Evolutionary conservation across 202 grass and related monocot species (phyloP), one percentile per base, ranked within the genome.

Genomic region (Schoenoplectus tabernaemontani): DNA sequence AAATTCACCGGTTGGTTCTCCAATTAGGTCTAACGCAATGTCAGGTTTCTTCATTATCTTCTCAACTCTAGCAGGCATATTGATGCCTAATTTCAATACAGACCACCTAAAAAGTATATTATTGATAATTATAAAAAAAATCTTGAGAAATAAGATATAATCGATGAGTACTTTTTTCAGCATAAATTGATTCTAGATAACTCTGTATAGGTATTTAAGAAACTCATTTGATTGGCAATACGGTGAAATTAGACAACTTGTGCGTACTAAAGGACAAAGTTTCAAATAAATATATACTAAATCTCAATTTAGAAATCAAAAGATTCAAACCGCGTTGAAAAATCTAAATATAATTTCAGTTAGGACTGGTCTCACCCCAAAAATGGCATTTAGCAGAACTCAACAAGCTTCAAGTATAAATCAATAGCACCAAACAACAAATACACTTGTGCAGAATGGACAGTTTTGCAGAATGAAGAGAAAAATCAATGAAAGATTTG

Each of bases 51-150:
- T 85, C 76, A 79, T 83, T 81, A 97, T 85, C 17, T 86, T 84
- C 74, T 97, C 91, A 57, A 97, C 87, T 75, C 94, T 92, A 23
- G 94, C 90, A 12, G 88, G 86, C 91, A 97, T 97, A 81, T 90
- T 79, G 34, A 87, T 88, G 51, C 94, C 91, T 71, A 93, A 33
- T 83, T 83, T 93, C 5, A 77, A 51, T 66, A 74, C 42, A 53
- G 68, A 46, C 87, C 91, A 90, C 65, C 93, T 97, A 84, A 59
- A 84, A 20, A 38, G n/a, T n/a, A n/a, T n/a, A n/a, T n/a, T n/a
- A n/a, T n/a, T n/a, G n/a, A n/a, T n/a, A n/a, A n/a, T n/a, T n/a
- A n/a, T n/a, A n/a, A n/a, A n/a, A n/a, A n/a, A n/a, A n/a, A n/a
- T n/a, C n/a, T n/a, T n/a, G n/a, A n/a, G n/a, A n/a, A n/a, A n/a